These are phyloP conservation scores for Licmophora abbreviata DNA, from an alignment of 108 stramenopile species.

Conservation along the genomic window DNA sequence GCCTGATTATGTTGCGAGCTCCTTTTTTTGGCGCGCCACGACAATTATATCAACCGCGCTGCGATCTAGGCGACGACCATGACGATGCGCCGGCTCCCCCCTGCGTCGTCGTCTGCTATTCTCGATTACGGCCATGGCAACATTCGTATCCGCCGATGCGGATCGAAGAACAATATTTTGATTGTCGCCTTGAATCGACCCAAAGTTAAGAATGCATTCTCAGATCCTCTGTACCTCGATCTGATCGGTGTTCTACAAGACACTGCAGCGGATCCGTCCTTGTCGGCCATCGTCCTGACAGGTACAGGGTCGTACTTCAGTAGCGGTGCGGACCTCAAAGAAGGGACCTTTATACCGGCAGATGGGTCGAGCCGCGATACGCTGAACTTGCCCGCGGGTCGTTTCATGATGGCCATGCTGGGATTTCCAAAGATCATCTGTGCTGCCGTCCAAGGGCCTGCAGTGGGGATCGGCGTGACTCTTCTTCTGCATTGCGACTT, in stretches of 20 bases:
- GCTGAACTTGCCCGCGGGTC: conserved; percentile 17
- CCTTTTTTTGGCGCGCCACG: no score
- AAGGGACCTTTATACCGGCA: background rate
- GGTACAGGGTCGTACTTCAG: conserved; percentile 45
- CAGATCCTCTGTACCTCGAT: conserved; percentile 32
- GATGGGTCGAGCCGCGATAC: conserved; percentile 9
- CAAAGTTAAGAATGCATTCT: conserved; percentile 34
- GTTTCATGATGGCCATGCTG: conserved; percentile 35
- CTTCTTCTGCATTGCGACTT: conserved; percentile 40
- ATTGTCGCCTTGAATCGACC: conserved; percentile 34
- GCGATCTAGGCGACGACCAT: no score
- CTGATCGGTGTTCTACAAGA: conserved; percentile 23
- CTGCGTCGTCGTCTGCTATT: background rate
- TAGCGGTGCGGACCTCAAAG: conserved; percentile 41
- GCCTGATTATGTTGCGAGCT: no score
- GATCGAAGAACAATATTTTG: conserved; percentile 13
- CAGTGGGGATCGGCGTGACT: conserved; percentile 51
- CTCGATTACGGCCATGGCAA: conserved; percentile 26
- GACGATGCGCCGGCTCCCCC: no score
- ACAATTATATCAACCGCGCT: no score
- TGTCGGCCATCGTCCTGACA: conserved; percentile 36
- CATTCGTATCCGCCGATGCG: conserved; percentile 14
- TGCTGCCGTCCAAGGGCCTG: conserved; percentile 60
- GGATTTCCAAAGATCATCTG: conserved; percentile 41
- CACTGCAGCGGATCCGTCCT: conserved; percentile 25